Conservation (phyloP, 2,329 filamentous ascomycete genomes). For the Samsoniella hepiali region DNA sequence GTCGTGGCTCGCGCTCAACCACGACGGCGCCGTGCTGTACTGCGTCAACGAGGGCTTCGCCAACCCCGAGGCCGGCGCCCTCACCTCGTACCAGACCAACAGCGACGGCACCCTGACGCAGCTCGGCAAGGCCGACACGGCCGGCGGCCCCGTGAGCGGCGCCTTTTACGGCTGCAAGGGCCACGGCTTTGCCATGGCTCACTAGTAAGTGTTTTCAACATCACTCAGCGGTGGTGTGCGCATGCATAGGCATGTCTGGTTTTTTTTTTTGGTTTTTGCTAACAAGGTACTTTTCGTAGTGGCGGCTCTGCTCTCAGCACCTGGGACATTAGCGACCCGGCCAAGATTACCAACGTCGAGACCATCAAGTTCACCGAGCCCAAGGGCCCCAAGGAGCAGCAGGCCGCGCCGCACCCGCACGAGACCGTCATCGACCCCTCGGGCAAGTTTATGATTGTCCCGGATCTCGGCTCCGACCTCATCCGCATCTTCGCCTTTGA, state of each 20-base stretch:
- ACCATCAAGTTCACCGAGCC: conserved; percentile 39
- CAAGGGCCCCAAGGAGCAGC: conserved; percentile 42
- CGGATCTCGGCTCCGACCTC: conserved; percentile 64
- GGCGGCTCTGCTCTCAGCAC: conserved; percentile 42
- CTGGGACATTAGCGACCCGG: conserved; percentile 41
- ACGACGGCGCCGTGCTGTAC: conserved; percentile 48
- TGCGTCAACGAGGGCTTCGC: conserved; percentile 58
- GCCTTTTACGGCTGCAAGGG: conserved; percentile 42
- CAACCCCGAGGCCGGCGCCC: conserved; percentile 42
- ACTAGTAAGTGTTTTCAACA: conserved; percentile 40
- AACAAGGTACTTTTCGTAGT: conserved; percentile 25
- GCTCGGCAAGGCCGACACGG: conserved; percentile 35
- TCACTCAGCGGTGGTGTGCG: no score
- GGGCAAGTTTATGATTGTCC: conserved; percentile 58
- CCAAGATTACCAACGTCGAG: conserved; percentile 35
- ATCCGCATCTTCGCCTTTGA: conserved; percentile 54
- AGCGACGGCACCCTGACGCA: conserved; percentile 38
- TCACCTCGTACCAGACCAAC: conserved; percentile 41
- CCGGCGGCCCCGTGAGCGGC: conserved; percentile 43
- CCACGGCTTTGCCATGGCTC: conserved; percentile 37
- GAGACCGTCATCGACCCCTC: conserved; percentile 64
- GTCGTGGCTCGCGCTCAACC: conserved; percentile 59
- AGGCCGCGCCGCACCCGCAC: conserved; percentile 61
- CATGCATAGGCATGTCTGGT: no score
- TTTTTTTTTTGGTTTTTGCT: no score